phyloP scores from a whole-genome alignment of 1,284 basidiomycete genomes.

The Sanghuangporus baumii region DNA sequence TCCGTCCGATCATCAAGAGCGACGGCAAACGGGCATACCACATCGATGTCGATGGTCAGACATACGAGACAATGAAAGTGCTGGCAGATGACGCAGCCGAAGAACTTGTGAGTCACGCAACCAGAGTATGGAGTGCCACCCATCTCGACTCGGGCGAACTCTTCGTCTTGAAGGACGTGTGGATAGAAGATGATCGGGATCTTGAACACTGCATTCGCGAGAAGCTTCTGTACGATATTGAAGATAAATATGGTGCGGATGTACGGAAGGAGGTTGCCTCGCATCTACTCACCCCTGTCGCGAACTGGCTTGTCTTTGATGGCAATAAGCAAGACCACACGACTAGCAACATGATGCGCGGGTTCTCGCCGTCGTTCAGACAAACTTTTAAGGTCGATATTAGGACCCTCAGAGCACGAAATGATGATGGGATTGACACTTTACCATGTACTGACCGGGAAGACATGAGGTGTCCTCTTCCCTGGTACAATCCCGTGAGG shows the following conservation, averaged over 20 bases:
- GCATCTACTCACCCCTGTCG: not conserved
- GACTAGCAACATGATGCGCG: not conserved
- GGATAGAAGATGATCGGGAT: not conserved
- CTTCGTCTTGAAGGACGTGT: not conserved
- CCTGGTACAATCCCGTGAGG: no score
- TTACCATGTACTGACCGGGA: no score
- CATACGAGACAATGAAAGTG: not conserved
- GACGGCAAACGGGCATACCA: not conserved
- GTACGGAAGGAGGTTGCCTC: not conserved
- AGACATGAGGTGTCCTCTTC: no score
- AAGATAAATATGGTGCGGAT: not conserved
- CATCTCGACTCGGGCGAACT: not conserved
- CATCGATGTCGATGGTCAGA: not conserved
- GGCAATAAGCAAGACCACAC: constrained; percentile 4
- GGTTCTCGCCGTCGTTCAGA: not conserved
- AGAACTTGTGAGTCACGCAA: not conserved
- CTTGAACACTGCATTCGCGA: constrained; percentile 2
- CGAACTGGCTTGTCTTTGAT: not conserved
- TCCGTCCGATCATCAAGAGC: not conserved
- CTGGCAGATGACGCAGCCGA: constrained; percentile 3
- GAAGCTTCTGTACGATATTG: not conserved
- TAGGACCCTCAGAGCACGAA: no score
- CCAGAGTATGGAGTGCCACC: not conserved
- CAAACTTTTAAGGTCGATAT: not conserved
- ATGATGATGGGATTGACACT: no score